Base-by-base conservation (phyloP, 352 stramenopile genomes). In the Globisporangium carolinianum region DNA sequence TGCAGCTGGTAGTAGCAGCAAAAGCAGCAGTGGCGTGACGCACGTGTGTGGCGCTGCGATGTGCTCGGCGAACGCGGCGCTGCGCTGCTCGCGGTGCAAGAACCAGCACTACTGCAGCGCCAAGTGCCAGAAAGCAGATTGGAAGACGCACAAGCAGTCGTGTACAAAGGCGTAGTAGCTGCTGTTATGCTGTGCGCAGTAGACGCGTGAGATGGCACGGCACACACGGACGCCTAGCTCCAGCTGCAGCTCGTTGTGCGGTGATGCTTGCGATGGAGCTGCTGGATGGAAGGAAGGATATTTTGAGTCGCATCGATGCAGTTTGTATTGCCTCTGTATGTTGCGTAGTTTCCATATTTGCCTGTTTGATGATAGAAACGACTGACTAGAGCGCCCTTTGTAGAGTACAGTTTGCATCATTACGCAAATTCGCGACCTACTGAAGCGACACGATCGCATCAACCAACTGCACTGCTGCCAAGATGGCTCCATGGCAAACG, bases 31-130 rank as follows among this genome's bases (percentile, higher is more conserved):
- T 81, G 7, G 39, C 11, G 68, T 81, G 7, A 12, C 11, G 52
- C 75, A 82, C 49, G 65, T 91, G 51, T 94, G 83, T 59, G 79
- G 72, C 37, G 79, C 79, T 15, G 67, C 79, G 36, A 69, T 78
- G 37, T 94, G 83, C 63, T 89, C 83, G 12, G 79, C 83, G 41
- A 82, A 82, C 18, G 83, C 72, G 53, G 72, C 75, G 45, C 67
- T 91, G 59, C 83, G 83, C 51, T 95, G 86, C 61, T 89, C 80
- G 57, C 75, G 84, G 14, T 95, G 86, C 73, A 90, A 89, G 63
- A 70, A 72, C 48, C 80, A 90, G 57, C 92, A 87, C 63, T 95
- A 95, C 63, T 95, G 86, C 71, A 80, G 76, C 52, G 62, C 73
- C n/a, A 75, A 74, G 60, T 95, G 86, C 68, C 86, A 95, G 53